These are phyloP conservation scores for Phytophthora brassicae DNA, from an alignment of 352 stramenopile genomes.

Conservation along the genomic window DNA sequence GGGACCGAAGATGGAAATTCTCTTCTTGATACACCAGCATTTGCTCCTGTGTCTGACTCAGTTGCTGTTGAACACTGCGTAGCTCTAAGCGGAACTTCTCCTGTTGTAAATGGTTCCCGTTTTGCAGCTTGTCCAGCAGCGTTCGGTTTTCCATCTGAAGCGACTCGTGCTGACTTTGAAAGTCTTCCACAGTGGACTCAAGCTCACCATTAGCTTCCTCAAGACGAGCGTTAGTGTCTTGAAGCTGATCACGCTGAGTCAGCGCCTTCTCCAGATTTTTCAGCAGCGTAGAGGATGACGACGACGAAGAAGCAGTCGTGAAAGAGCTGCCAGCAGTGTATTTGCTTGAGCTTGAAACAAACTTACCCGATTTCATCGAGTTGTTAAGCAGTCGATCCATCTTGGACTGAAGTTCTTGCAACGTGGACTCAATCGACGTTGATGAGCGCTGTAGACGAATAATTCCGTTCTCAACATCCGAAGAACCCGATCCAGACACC, in stretches of 20 bases:
- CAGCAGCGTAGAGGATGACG: conserved; percentile 46
- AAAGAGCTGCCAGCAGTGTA: conserved; percentile 16
- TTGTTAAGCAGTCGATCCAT: conserved; percentile 73
- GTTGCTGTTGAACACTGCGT: conserved; percentile 57
- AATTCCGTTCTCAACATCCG: conserved; percentile 65
- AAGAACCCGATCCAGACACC: conserved; percentile 17
- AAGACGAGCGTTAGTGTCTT: conserved; percentile 52
- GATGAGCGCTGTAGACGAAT: conserved; percentile 74
- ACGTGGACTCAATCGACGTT: conserved; percentile 71
- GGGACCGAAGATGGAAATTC: conserved; percentile 56
- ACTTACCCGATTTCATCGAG: conserved; percentile 52
- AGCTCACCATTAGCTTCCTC: conserved; percentile 53
- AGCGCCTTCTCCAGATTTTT: conserved; percentile 83
- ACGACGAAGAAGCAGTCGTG: conserved; percentile 31
- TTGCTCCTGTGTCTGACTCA: conserved; percentile 67
- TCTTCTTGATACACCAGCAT: conserved; percentile 73
- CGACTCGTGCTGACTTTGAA: conserved; percentile 57
- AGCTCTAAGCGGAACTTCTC: conserved; percentile 74
- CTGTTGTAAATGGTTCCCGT: conserved; percentile 64
- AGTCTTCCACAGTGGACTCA: conserved; percentile 58
- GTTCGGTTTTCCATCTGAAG: conserved; percentile 72
- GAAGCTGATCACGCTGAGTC: conserved; percentile 61
- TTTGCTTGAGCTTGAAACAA: conserved; percentile 34
- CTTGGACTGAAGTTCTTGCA: conserved; percentile 80
- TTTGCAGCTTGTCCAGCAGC: conserved; percentile 69